Evolutionary conservation across 495 filamentous ascomycete genomes (phyloP).

Genomic region (Polyplosphaeria fusca): DNA sequence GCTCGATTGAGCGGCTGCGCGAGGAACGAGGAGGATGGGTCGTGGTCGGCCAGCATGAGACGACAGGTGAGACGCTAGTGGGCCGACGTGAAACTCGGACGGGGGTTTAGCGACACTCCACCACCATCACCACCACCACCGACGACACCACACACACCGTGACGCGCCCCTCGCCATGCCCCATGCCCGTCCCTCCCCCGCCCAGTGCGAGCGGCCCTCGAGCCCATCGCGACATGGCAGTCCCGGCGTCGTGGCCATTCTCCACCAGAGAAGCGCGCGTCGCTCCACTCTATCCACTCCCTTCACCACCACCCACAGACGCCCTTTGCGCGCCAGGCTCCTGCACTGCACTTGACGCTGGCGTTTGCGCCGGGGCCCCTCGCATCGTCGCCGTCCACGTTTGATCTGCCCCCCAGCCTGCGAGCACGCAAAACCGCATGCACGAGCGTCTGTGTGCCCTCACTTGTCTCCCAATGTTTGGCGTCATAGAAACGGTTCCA

Average conservation of each 20-base stretch:
- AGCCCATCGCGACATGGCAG: not conserved
- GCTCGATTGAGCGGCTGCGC: constrained; percentile 23
- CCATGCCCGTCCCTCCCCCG: not conserved
- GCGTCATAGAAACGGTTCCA: constrained; percentile 18
- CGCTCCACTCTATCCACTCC: too few species aligned
- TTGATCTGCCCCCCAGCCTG: constrained; percentile 2
- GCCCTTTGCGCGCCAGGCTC: constrained; percentile 4
- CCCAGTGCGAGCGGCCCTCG: not conserved
- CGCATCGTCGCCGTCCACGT: too few species aligned
- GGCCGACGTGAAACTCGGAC: constrained; percentile 3
- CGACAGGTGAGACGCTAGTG: not conserved
- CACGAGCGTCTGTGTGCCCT: not conserved
- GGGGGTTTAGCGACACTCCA: not conserved
- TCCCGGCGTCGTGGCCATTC: not conserved
- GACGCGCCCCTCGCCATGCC: not conserved
- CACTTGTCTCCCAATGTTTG: not conserved
- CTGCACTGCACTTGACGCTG: not conserved
- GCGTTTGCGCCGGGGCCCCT: too few species aligned
- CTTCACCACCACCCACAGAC: constrained; percentile 2
- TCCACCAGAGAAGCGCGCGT: too few species aligned
- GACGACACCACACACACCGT: not conserved
- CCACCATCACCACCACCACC: constrained; percentile 5
- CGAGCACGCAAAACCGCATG: not conserved
- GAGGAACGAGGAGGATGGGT: not conserved
- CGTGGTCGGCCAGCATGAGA: constrained; percentile 3